These are phyloP conservation scores for Mortierella sp. DNA, from an alignment of 371 early-diverging fungal species.

Conservation along the genomic window DNA sequence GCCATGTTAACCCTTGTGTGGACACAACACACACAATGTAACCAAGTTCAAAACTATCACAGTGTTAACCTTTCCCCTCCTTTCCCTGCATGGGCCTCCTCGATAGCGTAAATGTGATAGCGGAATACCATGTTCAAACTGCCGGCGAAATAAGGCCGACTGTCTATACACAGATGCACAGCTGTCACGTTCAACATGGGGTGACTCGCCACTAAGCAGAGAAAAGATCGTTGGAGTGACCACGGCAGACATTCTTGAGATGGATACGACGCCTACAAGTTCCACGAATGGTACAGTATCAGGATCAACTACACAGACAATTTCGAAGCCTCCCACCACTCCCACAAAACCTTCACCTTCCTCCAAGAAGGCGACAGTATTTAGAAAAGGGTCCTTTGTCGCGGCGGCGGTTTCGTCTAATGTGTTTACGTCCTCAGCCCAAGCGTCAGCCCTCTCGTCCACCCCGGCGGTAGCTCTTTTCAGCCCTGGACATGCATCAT, in stretches of 20 bases:
- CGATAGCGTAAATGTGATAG: constrained; percentile 53
- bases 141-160: constrained; percentile 44
- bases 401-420: too few species aligned
- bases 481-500: constrained; percentile 25
- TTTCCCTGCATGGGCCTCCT: neutral
- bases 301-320: too few species aligned
- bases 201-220: constrained; percentile 41
- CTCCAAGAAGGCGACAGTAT: too few species aligned
- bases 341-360: too few species aligned
- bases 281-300: neutral
- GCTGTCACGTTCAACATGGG: constrained; percentile 49
- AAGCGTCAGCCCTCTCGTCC: neutral
- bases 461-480: constrained; percentile 5
- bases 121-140: constrained; percentile 51
- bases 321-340: too few species aligned
- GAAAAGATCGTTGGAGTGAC: constrained; percentile 44
- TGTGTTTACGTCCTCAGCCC: too few species aligned
- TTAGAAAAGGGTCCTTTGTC: too few species aligned
- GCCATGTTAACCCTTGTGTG: neutral
- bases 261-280: neutral
- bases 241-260: constrained; percentile 1
- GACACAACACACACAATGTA: too few species aligned
- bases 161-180: constrained; percentile 52
- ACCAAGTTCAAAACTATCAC: too few species aligned
- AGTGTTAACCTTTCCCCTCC: neutral